phyloP scores from a whole-genome alignment of 306 rosid genomes.

The Rosa lucieae region DNA sequence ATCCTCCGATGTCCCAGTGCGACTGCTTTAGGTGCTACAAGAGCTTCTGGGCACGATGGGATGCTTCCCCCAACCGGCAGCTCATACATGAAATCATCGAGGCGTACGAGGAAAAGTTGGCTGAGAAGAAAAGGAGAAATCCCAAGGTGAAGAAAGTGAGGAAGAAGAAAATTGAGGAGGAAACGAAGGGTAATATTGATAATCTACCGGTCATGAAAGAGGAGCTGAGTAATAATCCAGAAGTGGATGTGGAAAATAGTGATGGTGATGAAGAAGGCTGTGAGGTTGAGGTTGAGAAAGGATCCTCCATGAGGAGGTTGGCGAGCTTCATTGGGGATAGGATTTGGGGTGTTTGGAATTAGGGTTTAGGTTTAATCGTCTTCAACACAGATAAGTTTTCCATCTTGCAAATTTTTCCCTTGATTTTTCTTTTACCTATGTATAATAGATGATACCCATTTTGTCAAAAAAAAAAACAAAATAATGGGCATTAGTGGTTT shows the following conservation, averaged over 20 bases:
- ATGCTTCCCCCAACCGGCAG: conserved; percentile 36
- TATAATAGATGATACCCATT: conserved; percentile 6
- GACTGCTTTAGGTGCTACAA: conserved; percentile 38
- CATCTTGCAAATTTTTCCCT: background rate
- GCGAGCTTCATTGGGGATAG: conserved; percentile 31
- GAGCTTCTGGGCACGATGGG: conserved; percentile 45
- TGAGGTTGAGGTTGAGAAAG: conserved; percentile 20
- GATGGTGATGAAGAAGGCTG: background rate
- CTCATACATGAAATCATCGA: conserved; percentile 41
- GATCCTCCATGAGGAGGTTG: conserved; percentile 27
- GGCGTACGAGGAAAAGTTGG: conserved; percentile 36
- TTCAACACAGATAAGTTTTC: conserved; percentile 12
- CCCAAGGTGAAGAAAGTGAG: conserved; percentile 24
- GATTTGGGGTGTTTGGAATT: conserved; percentile 36
- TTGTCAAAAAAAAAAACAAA: conserved; percentile 3
- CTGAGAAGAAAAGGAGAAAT: conserved; percentile 25
- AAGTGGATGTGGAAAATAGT: background rate
- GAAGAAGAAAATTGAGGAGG: conserved; percentile 9
- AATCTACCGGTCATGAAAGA: background rate
- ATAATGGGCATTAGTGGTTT: conserved; percentile 7
- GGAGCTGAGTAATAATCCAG: background rate
- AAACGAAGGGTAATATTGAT: background rate
- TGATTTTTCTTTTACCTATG: background rate
- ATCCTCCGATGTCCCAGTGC: conserved; percentile 23
- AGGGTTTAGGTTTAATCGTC: conserved; percentile 5